phyloP scores from a whole-genome alignment of 495 filamentous ascomycete genomes.

The Aspergillus olivimuriae region DNA sequence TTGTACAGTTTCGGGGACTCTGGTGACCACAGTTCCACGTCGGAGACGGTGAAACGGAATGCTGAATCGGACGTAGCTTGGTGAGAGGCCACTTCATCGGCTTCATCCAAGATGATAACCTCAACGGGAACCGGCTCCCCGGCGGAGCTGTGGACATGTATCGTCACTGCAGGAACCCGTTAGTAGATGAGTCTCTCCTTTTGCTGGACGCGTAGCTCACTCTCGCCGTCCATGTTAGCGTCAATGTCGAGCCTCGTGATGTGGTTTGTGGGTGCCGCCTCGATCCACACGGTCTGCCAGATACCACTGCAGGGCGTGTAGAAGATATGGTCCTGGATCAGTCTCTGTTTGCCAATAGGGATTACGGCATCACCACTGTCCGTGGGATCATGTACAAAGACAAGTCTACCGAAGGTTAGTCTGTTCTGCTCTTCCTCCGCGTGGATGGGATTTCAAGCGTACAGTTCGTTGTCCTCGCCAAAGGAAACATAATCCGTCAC shows the following conservation, averaged over 20 bases:
- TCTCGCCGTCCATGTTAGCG: constrained; percentile 53
- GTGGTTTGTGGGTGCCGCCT: constrained; percentile 49
- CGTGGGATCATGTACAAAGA: constrained; percentile 61
- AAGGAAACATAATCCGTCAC: constrained; percentile 42
- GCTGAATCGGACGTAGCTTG: constrained; percentile 34
- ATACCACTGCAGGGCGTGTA: constrained; percentile 65
- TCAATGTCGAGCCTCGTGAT: constrained; percentile 49
- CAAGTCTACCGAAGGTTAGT: constrained; percentile 32
- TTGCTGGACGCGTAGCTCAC: constrained; percentile 31
- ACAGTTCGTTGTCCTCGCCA: constrained; percentile 47
- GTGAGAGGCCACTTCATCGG: constrained; percentile 31
- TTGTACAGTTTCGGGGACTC: constrained; percentile 57
- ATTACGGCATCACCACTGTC: constrained; percentile 48
- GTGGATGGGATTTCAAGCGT: constrained; percentile 8
- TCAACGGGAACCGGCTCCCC: constrained; percentile 27
- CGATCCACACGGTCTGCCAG: constrained; percentile 66
- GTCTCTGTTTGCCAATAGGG: constrained; percentile 59
- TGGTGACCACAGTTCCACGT: constrained; percentile 53
- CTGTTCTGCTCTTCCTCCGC: constrained; percentile 1
- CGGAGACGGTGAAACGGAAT: constrained; percentile 47
- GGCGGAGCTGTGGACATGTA: constrained; percentile 40
- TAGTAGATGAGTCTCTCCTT: constrained; percentile 1
- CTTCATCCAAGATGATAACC: constrained; percentile 38
- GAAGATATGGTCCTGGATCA: constrained; percentile 55
- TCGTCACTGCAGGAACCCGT: constrained; percentile 34